Percentiles rank a stretch among this genome's conserved stretches.
Conservation (phyloP, 1,139 yeast genomes). For the Pichia inconspicua region DNA sequence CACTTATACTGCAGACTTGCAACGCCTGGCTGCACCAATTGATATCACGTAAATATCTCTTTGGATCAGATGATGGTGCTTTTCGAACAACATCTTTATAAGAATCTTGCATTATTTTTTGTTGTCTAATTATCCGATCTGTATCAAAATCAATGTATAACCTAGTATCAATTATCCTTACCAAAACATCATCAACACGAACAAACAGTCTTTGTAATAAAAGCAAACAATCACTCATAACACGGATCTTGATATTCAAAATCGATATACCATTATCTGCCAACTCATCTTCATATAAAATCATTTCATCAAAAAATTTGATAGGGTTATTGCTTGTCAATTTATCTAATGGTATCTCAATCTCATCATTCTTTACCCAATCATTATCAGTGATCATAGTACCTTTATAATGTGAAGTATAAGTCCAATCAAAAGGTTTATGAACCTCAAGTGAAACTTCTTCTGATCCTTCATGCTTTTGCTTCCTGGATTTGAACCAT, state of each 20-base stretch:
- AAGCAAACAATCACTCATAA: conserved; percentile 76
- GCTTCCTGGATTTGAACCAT: conserved; percentile 67
- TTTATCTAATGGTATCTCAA: conserved; percentile 57
- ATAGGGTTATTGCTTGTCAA: conserved; percentile 73
- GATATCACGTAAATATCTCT: conserved; percentile 67
- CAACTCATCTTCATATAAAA: conserved; percentile 85
- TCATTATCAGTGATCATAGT: conserved; percentile 24
- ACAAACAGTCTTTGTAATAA: conserved; percentile 70
- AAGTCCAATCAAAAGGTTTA: conserved; percentile 95
- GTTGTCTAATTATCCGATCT: conserved; percentile 63
- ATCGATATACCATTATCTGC: conserved; percentile 93
- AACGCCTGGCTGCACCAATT: conserved; percentile 25
- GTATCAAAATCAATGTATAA: conserved; percentile 71
- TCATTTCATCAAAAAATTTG: conserved; percentile 78
- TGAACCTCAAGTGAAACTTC: conserved; percentile 43
- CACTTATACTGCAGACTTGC: conserved; percentile 17
- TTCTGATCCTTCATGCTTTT: conserved; percentile 24
- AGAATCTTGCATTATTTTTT: conserved; percentile 62
- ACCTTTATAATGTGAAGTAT: conserved; percentile 74
- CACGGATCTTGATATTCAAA: conserved; percentile 71
- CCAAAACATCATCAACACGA: conserved; percentile 82
- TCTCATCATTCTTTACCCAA: conserved; percentile 22
- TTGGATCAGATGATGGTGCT: conserved; percentile 47
- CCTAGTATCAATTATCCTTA: conserved; percentile 79
- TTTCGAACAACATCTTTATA: conserved; percentile 49